Evolutionary conservation across 2,329 filamentous ascomycete genomes (phyloP), one percentile per base, ranked within the genome.

Genomic region (Alternaria viburni): DNA sequence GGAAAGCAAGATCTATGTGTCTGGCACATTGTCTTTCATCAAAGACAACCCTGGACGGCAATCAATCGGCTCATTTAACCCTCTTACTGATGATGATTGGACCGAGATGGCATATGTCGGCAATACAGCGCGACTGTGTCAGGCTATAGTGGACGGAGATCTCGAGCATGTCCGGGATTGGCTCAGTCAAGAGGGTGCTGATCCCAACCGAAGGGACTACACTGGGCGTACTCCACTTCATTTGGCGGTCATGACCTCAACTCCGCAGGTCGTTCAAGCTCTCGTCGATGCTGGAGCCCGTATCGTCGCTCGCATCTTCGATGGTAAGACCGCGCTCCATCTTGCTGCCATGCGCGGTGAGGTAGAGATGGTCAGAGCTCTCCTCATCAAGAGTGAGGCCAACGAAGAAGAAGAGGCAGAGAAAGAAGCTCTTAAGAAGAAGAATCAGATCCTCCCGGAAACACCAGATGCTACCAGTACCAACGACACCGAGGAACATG

Each of bases 51-150:
- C 93, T 2, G 93, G 93, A 17, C 86, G 93, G 59, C 93, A 96
- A 79, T 81, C 85, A 41, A 89, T 90, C 68, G 88, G 88, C 25
- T 88, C 85, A 45, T 96, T 96, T 81, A 91, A 96, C 70, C 93
- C 93, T 0, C 84, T 95, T 41, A 94, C 91, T 0, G 89, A 93
- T 45, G 86, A 92, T 54, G 92, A 96, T 74, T 96, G 93, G 92
- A 96, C 93, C 1, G 91, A 94, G 68, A 96, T 96, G 92, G 92
- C 93, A 0, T 97, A 96, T 69, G 86, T 96, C 36, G 91, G 92
- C 11, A 92, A 93, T 68, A 94, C 92, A 1, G 89, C 88, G 41
- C 84, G 87, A 15, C 84, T 97, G 2, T 96, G 92, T 72, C 90
- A 93, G 73, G 93, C 91, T 1, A 96, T 97, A 61, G 88, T 94